Evolutionary conservation across 2,329 filamentous ascomycete species (phyloP).

Genomic region (Pseudocercospora macadamiae): DNA sequence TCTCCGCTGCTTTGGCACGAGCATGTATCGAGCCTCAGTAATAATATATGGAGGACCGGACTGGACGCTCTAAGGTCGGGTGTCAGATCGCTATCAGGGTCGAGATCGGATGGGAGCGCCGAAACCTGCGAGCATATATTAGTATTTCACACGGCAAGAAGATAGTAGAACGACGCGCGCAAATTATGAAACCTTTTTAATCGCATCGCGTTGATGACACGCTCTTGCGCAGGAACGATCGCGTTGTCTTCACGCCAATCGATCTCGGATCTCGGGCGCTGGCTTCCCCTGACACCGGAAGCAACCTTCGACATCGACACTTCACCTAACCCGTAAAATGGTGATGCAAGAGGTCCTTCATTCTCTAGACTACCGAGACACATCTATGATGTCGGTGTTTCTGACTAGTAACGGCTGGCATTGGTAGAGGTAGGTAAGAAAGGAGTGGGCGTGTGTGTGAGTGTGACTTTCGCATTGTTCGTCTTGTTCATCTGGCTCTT

Average conservation of each 20-base stretch:
- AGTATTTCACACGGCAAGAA: neutral
- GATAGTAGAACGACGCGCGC: neutral
- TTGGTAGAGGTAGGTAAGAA: slow-evolving; percentile 5
- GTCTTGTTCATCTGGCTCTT: neutral
- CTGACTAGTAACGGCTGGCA: slow-evolving; percentile 16
- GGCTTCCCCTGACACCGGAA: slow-evolving; percentile 2
- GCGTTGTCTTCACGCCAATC: neutral
- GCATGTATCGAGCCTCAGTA: too few species aligned
- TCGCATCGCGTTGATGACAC: slow-evolving; percentile 2
- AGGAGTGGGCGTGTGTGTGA: neutral
- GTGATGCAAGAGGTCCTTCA: slow-evolving; percentile 17
- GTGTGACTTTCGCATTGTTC: neutral
- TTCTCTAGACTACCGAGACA: slow-evolving; percentile 13
- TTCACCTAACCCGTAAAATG: slow-evolving; percentile 15
- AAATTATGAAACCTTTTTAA: too few species aligned
- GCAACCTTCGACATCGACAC: slow-evolving; percentile 8
- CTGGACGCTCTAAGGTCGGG: too few species aligned
- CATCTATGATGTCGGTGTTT: slow-evolving; percentile 20
- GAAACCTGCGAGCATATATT: too few species aligned
- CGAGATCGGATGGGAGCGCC: too few species aligned
- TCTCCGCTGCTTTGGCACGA: too few species aligned
- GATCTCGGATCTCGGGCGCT: neutral
- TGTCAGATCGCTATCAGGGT: too few species aligned
- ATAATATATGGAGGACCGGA: too few species aligned
- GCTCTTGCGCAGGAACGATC: slow-evolving; percentile 3